Evolutionary conservation across 2,329 filamentous ascomycete genomes (phyloP).

Genomic region (Emericellopsis cladophorae): DNA sequence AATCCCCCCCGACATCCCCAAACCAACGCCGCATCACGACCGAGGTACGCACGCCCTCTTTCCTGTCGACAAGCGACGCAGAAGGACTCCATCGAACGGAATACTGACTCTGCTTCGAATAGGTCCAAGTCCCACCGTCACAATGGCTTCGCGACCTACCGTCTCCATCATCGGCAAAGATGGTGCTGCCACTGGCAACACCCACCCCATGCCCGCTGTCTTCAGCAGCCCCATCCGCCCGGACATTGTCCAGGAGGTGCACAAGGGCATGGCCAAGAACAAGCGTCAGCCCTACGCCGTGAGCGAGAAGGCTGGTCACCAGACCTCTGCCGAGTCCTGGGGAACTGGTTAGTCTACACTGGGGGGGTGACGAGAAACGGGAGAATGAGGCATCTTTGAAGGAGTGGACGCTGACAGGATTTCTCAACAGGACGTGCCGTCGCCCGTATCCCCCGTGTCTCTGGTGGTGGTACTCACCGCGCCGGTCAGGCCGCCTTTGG

Average conservation of each 20-base stretch:
- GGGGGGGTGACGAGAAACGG: background rate
- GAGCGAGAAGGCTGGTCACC: slow-evolving; percentile 99
- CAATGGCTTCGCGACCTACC: slow-evolving; percentile 93
- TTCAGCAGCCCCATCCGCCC: slow-evolving; percentile 96
- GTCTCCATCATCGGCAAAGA: slow-evolving; percentile 95
- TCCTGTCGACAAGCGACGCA: background rate
- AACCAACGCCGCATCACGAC: slow-evolving; percentile 28
- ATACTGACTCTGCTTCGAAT: background rate
- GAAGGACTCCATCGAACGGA: background rate
- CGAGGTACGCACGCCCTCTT: slow-evolving; percentile 18
- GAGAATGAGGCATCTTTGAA: too few relatives aligned
- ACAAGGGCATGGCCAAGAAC: slow-evolving; percentile 99
- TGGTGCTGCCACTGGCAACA: slow-evolving; percentile 81
- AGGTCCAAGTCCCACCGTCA: slow-evolving; percentile 27
- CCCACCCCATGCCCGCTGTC: slow-evolving; percentile 88
- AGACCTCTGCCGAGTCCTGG: slow-evolving; percentile 99
- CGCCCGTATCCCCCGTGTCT: slow-evolving; percentile 99
- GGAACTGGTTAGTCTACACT: slow-evolving; percentile 73
- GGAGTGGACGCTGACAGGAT: slow-evolving; percentile 9
- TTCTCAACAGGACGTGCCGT: slow-evolving; percentile 82
- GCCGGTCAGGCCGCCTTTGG: slow-evolving; percentile 99
- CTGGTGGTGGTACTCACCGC: slow-evolving; percentile 99
- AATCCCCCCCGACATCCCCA: slow-evolving; percentile 14
- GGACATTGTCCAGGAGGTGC: slow-evolving; percentile 97
- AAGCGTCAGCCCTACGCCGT: slow-evolving; percentile 98